phyloP scores from a whole-genome alignment of 257 asterid genomes.

The Anisodus acutangulus region DNA sequence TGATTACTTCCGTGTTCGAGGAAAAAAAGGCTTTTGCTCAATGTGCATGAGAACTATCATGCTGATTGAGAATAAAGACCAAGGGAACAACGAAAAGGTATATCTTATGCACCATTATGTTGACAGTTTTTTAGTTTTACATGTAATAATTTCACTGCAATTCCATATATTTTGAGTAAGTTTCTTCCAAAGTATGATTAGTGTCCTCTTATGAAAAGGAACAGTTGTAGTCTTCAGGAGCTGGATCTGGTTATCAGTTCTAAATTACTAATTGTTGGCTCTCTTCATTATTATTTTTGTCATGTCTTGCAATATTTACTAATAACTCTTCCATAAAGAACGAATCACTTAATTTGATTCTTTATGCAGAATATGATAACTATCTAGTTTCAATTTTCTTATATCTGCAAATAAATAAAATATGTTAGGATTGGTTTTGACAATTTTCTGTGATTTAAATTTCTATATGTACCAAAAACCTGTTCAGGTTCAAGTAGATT shows the following conservation, averaged over 20 bases:
- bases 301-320: too few species aligned
- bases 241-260: slow-evolving; percentile 15
- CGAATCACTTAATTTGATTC: slow-evolving; percentile 1
- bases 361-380: background rate
- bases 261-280: background rate
- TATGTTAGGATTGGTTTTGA: background rate
- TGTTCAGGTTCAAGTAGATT: slow-evolving; percentile 77
- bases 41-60: slow-evolving; percentile 74
- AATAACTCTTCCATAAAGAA: background rate
- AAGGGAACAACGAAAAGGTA: slow-evolving; percentile 63
- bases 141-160: background rate
- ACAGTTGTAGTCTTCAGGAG: background rate
- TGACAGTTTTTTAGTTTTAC: background rate
- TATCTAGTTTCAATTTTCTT: slow-evolving; percentile 19
- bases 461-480: slow-evolving; percentile 14
- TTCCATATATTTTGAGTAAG: background rate
- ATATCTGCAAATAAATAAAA: background rate
- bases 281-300: background rate
- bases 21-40: slow-evolving; percentile 77
- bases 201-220: slow-evolving; percentile 1
- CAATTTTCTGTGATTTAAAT: background rate
- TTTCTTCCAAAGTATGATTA: background rate
- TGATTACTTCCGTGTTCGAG: slow-evolving; percentile 62
- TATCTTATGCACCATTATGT: background rate
- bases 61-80: slow-evolving; percentile 76